These are phyloP conservation scores for Phaeoacremonium minimum DNA, from an alignment of 2,329 filamentous ascomycete species.

Conservation along the genomic window DNA sequence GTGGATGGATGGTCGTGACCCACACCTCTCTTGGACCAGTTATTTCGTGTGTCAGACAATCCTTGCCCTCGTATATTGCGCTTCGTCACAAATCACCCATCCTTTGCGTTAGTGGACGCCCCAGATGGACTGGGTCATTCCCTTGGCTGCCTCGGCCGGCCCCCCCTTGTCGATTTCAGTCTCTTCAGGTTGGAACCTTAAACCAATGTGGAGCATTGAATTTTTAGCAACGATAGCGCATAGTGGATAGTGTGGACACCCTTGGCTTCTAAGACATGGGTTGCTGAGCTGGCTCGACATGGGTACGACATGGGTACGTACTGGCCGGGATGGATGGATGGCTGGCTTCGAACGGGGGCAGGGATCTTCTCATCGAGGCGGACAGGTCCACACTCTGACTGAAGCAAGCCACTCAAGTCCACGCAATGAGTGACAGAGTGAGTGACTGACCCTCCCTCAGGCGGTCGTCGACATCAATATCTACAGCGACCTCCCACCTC, in stretches of 20 bases:
- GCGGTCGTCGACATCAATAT: neutral
- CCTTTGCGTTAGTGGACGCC: constrained; percentile 16
- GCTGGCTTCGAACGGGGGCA: no score
- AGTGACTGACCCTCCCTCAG: no score
- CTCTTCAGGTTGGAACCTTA: neutral
- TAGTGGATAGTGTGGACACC: neutral
- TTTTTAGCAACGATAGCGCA: neutral
- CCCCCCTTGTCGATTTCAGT: neutral
- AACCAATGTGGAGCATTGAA: neutral
- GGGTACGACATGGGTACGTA: neutral
- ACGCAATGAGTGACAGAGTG: neutral
- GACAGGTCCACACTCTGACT: neutral
- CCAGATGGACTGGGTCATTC: constrained; percentile 18
- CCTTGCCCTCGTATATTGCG: constrained; percentile 46
- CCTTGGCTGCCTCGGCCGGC: constrained; percentile 12
- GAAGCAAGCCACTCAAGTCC: neutral
- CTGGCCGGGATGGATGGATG: neutral
- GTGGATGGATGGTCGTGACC: constrained; percentile 7
- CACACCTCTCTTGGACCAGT: constrained; percentile 14
- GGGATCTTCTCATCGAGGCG: neutral
- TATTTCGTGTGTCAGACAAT: constrained; percentile 47
- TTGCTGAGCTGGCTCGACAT: neutral
- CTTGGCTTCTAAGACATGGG: neutral
- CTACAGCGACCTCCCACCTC: neutral
- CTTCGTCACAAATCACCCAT: constrained; percentile 36